These are phyloP conservation scores for Bruguiera hainesii DNA, from an alignment of 441 rosid species.

Conservation along the genomic window DNA sequence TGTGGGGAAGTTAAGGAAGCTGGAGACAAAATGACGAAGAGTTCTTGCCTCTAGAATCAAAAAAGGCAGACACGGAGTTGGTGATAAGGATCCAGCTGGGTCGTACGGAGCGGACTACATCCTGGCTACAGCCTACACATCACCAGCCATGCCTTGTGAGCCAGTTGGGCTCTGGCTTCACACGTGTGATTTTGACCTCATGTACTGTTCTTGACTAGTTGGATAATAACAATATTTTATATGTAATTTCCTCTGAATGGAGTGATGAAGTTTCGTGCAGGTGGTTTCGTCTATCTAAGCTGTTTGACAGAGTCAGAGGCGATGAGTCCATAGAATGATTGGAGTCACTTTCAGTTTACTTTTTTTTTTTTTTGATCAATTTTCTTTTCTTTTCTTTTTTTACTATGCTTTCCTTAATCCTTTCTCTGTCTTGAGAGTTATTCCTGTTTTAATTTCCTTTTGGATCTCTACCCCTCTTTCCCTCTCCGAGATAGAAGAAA, in stretches of 20 bases:
- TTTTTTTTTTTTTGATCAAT: neutral
- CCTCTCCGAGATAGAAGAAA: too few species aligned
- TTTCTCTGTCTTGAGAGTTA: too few species aligned
- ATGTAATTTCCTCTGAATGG: neutral
- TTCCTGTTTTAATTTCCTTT: too few species aligned
- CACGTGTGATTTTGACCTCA: slow-evolving; percentile 19
- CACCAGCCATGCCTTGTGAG: slow-evolving; percentile 18
- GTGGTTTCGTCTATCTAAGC: too few species aligned
- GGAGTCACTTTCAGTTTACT: neutral
- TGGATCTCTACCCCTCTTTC: too few species aligned
- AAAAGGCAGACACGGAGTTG: slow-evolving; percentile 27
- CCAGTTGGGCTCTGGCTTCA: neutral
- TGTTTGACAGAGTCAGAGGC: slow-evolving; percentile 6
- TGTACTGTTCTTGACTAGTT: neutral
- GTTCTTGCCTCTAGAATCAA: neutral
- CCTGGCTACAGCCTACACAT: too few species aligned
- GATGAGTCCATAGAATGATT: neutral
- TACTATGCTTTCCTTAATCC: too few species aligned
- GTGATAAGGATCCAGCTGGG: slow-evolving; percentile 33
- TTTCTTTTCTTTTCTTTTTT: too few species aligned
- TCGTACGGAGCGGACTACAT: neutral
- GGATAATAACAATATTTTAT: neutral
- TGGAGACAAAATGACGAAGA: neutral
- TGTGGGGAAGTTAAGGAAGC: too few species aligned
- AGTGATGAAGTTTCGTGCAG: neutral